phyloP scores from a whole-genome alignment of 2,329 filamentous ascomycete genomes.

The Didymella sp. region DNA sequence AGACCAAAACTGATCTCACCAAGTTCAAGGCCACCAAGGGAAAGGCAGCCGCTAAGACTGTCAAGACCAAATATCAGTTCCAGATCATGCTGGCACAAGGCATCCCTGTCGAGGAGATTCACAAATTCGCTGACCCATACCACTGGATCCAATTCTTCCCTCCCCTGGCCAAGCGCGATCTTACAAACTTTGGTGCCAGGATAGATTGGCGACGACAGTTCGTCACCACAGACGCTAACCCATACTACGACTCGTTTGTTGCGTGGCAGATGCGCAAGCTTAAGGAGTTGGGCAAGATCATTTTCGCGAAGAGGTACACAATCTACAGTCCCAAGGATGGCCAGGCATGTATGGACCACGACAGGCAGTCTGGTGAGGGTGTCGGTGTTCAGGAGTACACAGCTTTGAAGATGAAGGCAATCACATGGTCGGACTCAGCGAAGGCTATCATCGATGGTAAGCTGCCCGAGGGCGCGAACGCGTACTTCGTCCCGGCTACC shows the following conservation, averaged over 20 bases:
- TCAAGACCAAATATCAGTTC: conserved; percentile 95
- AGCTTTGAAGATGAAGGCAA: conserved; percentile 86
- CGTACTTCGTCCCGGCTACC: conserved; percentile 91
- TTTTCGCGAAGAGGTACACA: conserved; percentile 91
- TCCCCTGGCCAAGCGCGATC: conserved; percentile 77
- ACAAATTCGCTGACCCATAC: conserved; percentile 88
- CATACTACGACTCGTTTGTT: conserved; percentile 94
- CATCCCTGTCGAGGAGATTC: conserved; percentile 85
- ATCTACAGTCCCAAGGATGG: conserved; percentile 88
- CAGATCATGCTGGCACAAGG: conserved; percentile 93
- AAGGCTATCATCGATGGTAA: conserved; percentile 76
- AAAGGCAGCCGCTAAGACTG: conserved; percentile 87
- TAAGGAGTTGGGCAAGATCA: conserved; percentile 88
- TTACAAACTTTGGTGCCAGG: conserved; percentile 82
- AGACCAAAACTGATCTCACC: conserved; percentile 78
- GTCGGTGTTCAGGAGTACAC: conserved; percentile 91
- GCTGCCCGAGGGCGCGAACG: conserved; percentile 76
- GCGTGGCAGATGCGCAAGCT: conserved; percentile 97
- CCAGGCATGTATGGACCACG: conserved; percentile 87
- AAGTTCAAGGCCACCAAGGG: conserved; percentile 82
- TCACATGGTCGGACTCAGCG: conserved; percentile 84
- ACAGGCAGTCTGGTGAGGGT: conserved; percentile 80
- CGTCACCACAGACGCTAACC: conserved; percentile 95
- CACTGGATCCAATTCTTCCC: conserved; percentile 95
- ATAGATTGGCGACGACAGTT: conserved; percentile 94